These are phyloP conservation scores for Globisporangium canariense DNA, from an alignment of 352 stramenopile species.

Conservation along the genomic window DNA sequence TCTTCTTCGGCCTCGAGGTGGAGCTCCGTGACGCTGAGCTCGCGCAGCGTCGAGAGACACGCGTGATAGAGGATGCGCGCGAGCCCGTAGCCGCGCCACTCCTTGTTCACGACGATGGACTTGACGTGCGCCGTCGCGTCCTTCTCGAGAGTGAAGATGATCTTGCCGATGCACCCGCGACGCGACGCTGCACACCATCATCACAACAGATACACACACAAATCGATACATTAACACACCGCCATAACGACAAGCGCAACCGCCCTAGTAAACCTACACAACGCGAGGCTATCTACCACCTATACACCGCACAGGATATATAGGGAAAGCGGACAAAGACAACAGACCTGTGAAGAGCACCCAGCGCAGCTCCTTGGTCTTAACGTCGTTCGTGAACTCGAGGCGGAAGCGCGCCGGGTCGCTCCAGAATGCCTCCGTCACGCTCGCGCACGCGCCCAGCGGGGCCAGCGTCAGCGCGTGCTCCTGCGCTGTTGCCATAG, in stretches of 20 bases:
- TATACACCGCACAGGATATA: neutral
- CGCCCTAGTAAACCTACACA: neutral
- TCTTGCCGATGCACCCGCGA: constrained; percentile 68
- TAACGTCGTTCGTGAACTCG: constrained; percentile 62
- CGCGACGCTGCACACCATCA: constrained; percentile 25
- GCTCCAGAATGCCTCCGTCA: constrained; percentile 44
- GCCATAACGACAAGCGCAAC: neutral
- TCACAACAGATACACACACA: neutral
- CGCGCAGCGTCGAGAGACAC: constrained; percentile 55
- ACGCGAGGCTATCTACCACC: neutral
- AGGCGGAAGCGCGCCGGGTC: constrained; percentile 57
- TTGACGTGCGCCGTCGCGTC: constrained; percentile 65
- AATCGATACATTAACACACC: neutral
- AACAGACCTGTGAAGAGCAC: constrained; percentile 66
- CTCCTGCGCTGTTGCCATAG: no score
- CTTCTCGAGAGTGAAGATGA: constrained; percentile 78
- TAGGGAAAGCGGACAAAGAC: neutral
- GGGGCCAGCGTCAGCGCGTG: neutral
- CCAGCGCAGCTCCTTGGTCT: constrained; percentile 77
- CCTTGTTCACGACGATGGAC: constrained; percentile 62
- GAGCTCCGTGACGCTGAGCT: constrained; percentile 50
- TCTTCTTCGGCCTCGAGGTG: constrained; percentile 70
- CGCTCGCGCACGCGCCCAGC: constrained; percentile 28
- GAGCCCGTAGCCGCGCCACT: constrained; percentile 68
- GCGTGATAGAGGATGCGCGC: constrained; percentile 77